phyloP scores from a whole-genome alignment of 208 protist species.

The Naegleria fowleri region DNA sequence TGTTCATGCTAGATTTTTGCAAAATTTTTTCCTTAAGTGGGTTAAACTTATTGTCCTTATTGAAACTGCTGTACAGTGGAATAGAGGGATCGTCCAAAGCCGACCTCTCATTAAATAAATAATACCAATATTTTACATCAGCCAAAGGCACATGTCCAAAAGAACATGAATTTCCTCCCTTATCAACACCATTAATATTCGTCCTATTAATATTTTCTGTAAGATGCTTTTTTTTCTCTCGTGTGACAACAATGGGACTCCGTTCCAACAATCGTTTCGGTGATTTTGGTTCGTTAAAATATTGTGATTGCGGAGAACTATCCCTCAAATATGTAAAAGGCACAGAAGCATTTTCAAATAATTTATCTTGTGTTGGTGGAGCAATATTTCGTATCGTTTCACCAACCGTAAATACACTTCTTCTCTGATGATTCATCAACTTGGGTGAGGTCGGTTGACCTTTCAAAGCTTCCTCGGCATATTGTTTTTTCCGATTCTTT shows the following conservation, averaged over 20 bases:
- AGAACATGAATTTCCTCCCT: background rate
- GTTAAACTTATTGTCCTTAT: background rate
- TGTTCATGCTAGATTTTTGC: background rate
- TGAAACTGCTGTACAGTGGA: conserved; percentile 13
- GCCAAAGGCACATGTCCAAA: background rate
- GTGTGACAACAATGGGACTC: background rate
- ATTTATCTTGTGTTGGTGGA: background rate
- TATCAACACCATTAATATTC: background rate
- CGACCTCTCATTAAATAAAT: background rate
- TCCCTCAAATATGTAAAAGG: background rate
- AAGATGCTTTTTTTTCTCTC: background rate
- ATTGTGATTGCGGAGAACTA: background rate
- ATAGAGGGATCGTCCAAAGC: background rate
- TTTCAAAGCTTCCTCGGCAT: background rate
- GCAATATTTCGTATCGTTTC: background rate
- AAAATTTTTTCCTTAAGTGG: background rate
- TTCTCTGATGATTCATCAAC: background rate
- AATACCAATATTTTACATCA: background rate
- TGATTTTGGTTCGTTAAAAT: background rate
- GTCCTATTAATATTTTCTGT: background rate
- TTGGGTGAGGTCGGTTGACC: background rate
- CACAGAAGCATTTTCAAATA: background rate
- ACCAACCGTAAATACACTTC: background rate
- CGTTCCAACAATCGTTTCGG: background rate
- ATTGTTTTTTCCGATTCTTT: background rate